Base-by-base conservation (phyloP, 495 filamentous ascomycete genomes). In the Trichoderma asperelloides region DNA sequence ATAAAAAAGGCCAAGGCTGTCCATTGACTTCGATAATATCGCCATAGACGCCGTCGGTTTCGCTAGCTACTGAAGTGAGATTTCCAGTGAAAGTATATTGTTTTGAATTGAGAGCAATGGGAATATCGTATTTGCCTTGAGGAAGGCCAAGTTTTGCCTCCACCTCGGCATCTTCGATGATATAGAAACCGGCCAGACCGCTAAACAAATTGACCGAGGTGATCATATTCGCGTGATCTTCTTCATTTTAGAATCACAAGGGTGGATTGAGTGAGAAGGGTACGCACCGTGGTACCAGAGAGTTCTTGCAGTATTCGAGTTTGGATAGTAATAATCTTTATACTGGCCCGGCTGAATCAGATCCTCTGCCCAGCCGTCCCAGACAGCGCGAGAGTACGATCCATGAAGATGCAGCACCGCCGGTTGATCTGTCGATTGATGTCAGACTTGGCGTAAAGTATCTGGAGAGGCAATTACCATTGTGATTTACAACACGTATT, bases 291-390 rank as follows among this genome's bases (percentile, higher is more conserved):
- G 85, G 68, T 86, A 86, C 84, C 85, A 87, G n/a, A 84, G 70
- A 5, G 80, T 77, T 13, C 84, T 77, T 3, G 75, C 80, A 49
- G 70, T 65, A 65, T 86, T 80, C 41, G 71, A 69, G 74, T 86
- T 86, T 33, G 84, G 84, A 71, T 83, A 86, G 70, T 85, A 86
- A 73, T 86, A 87, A 69, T 86, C 85, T 71, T 86, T 83, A 76
- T 81, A 86, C 70, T 86, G 71, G 39, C 80, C 82, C 0, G 75
- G 71, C 1, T 70, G 60, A 4, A 79, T 84, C 11, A 75, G 71
- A 71, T 86, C 85, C 67, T 84, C 80, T 13, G 84, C 84, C 84
- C 84, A 87, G 0, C 84, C 84, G 70, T 86, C 84, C 66, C 79
- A 77, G 12, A 75, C 72, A 9, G 77, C 72, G 47, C 75, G 70